Conservation (phyloP, 2,329 filamentous ascomycete genomes). For the Talaromyces sp. region DNA sequence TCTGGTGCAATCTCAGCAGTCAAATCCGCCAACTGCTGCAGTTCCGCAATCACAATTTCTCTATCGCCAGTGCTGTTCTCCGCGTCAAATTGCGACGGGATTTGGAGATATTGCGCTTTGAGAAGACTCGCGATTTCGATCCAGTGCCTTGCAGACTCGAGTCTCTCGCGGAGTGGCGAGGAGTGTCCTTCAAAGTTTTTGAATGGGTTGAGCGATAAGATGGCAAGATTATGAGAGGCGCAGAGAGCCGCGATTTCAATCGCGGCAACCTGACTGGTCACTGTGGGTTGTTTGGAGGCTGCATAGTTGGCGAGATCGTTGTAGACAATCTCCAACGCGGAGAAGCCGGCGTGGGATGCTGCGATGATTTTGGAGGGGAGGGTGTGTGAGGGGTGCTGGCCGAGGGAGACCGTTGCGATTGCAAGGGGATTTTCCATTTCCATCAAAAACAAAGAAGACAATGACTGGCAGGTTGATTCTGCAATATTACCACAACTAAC, state of each 20-base stretch:
- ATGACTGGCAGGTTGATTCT: too few relatives aligned
- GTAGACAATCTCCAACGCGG: constrained; percentile 33
- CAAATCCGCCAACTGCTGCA: constrained; percentile 6
- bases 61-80: background rate
- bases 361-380: constrained; percentile 31
- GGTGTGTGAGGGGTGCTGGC: constrained; percentile 28
- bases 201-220: constrained; percentile 13
- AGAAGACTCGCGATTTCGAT: constrained; percentile 19
- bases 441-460: background rate
- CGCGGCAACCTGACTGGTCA: background rate
- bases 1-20: constrained; percentile 14
- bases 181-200: constrained; percentile 37
- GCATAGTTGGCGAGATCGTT: constrained; percentile 27
- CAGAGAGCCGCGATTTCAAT: background rate
- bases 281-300: constrained; percentile 7
- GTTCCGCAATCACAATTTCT: constrained; percentile 1
- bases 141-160: constrained; percentile 32
- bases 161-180: constrained; percentile 26
- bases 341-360: constrained; percentile 27
- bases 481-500: too few relatives aligned
- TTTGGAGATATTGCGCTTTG: background rate
- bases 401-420: constrained; percentile 31
- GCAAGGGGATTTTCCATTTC: constrained; percentile 21
- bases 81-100: constrained; percentile 11
- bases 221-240: background rate